phyloP scores from a whole-genome alignment of 192 early-diverging fungal species.

The Coemansia brasiliensis region DNA sequence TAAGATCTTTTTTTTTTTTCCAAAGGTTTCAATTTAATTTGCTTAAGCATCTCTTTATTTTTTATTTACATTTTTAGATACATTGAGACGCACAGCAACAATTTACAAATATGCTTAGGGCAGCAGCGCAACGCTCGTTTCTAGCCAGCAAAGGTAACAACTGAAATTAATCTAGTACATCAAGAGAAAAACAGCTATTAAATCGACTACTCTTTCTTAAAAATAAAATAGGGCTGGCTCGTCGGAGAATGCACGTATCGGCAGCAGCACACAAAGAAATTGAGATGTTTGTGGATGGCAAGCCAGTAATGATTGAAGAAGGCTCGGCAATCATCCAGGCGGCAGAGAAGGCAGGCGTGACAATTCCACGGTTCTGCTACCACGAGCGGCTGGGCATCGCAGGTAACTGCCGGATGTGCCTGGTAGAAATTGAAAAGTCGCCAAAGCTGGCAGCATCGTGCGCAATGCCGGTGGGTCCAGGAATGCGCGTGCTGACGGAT shows the following conservation, averaged over 20 bases:
- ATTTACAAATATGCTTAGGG: constrained; percentile 9
- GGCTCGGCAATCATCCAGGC: constrained; percentile 97
- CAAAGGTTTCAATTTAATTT: constrained; percentile 1
- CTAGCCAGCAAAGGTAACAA: constrained; percentile 8
- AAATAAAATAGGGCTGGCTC: constrained; percentile 1
- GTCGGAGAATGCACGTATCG: constrained; percentile 17
- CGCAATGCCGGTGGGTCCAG: constrained; percentile 94
- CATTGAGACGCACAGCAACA: background rate
- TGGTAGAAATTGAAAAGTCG: constrained; percentile 95
- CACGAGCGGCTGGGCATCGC: constrained; percentile 93
- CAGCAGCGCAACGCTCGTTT: constrained; percentile 3
- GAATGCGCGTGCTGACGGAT: constrained; percentile 96
- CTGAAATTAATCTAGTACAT: background rate
- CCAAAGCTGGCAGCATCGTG: constrained; percentile 97
- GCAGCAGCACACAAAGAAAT: constrained; percentile 58
- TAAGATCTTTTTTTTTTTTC: constrained; percentile 1
- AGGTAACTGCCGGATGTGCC: constrained; percentile 99
- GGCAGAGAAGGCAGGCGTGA: constrained; percentile 91
- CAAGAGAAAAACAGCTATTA: background rate
- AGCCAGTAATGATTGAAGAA: constrained; percentile 84
- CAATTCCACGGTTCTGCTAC: constrained; percentile 70
- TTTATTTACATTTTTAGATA: background rate
- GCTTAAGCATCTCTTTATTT: constrained; percentile 4
- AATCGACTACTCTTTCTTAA: background rate
- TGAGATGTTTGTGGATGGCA: constrained; percentile 89